Base-by-base conservation (phyloP, 2,329 filamentous ascomycete genomes). In the Zarea fungicola region DNA sequence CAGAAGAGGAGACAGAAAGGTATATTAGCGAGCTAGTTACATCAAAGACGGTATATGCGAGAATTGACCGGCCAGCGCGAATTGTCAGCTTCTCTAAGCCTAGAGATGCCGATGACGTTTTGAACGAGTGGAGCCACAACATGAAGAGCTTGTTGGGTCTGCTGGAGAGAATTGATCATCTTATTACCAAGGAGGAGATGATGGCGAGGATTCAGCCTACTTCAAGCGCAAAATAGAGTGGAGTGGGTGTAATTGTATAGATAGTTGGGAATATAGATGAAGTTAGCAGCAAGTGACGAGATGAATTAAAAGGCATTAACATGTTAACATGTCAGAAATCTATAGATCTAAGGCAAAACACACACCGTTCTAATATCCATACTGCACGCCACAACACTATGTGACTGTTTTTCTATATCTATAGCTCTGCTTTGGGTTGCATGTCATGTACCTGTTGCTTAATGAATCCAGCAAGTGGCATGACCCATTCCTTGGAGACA, bases 101-200 rank as follows among this genome's bases (percentile, higher is more conserved):
- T 45, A 83, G 92, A 55, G 91, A 96, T 68, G 89, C 91, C 2
- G 93, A 99, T 64, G 93, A 99, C 68, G 84, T 96, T 46, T 74
- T 99, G 62, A 99, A 99, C 64, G 93, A 99, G 71, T 99, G 93
- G 93, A 96, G 90, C 66, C 85, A 88, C 62, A 96, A 96, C 69
- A 97, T 96, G 89, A 95, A 93, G 84, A 91, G 85, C 63, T 71
- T 96, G 60, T 71, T 96, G 56, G 89, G 89, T 10, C 72, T 92
- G 48, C 65, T 96, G 63, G 90, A 96, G 76, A 80, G 90, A 55
- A 95, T 99, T 53, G 93, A 99, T 65, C 93, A 99, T 68, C 77
- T 99, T 61, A 99, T 99, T 63, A 99, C 95, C 48, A 97, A 97
- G 78, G 93, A 99, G 72, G 93, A 99, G 77, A 99, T 99, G 93